These are phyloP conservation scores for Aphanoascus verrucosus DNA, from an alignment of 2,329 filamentous ascomycete genomes.

Conservation along the genomic window DNA sequence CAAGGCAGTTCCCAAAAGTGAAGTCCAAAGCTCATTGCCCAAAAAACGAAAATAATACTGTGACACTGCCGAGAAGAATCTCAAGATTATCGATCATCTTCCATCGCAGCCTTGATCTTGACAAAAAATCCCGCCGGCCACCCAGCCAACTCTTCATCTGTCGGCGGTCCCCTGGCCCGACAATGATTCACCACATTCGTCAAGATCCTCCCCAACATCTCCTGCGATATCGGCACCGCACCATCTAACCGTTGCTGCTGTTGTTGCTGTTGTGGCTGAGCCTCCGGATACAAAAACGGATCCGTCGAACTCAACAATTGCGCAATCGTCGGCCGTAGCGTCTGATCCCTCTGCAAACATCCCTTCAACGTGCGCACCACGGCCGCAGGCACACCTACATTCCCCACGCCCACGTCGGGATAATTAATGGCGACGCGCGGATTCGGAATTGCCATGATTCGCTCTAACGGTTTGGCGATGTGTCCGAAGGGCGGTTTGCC, in stretches of 20 bases:
- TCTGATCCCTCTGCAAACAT: conserved; percentile 50
- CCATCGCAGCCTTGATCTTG: conserved; percentile 38
- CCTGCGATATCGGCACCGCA: conserved; percentile 44
- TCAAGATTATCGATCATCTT: conserved; percentile 28
- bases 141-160: conserved; percentile 44
- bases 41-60: conserved; percentile 4
- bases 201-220: conserved; percentile 51
- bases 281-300: conserved; percentile 49
- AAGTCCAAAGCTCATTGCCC: conserved; percentile 9
- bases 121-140: conserved; percentile 41
- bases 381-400: conserved; percentile 43
- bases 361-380: conserved; percentile 46
- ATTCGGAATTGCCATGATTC: conserved; percentile 51
- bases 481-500: conserved; percentile 93
- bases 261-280: conserved; percentile 18
- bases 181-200: conserved; percentile 51
- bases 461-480: conserved; percentile 73
- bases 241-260: conserved; percentile 27
- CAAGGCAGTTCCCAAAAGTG: background rate
- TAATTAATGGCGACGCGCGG: conserved; percentile 40
- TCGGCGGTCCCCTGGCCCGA: conserved; percentile 45
- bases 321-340: conserved; percentile 45
- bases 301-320: conserved; percentile 48
- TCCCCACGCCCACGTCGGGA: conserved; percentile 37
- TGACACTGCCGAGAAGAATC: background rate